Evolutionary conservation across 2,329 filamentous ascomycete genomes (phyloP), one percentile per base, ranked within the genome.

Genomic region (Phialemoniopsis sp.): DNA sequence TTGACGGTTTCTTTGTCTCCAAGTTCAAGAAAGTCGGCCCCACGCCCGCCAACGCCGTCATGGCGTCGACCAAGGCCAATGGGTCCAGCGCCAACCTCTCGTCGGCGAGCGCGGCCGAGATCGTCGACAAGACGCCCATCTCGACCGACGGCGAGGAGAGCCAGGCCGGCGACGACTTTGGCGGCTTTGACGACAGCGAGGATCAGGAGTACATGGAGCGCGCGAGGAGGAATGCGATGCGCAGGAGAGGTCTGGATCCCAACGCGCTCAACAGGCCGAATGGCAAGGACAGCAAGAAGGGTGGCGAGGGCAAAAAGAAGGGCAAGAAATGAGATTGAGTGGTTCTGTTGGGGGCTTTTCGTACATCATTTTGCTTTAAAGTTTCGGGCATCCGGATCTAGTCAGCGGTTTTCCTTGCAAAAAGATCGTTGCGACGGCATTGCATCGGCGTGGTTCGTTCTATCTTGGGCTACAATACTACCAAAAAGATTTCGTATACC

Each of bases 1-100:
- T 98, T 28, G 93, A 56, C 61, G 93, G 93, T 48, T 98, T 98
- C 81, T 98, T 89, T 60, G 93, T 98, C 45, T 88, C 89, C 56
- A 98, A 98, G 66, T 86, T 98, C 67, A 90, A 95, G 66, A 98
- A 98, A 76, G 80, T 80, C 13, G 91, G 81, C 0, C 85, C 88
- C 4, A 87, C 86, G 31, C 83, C 87, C 2, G 66, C 73, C 41
- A 15, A 76, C 39, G 71, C 75, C 3, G 67, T 75, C 14, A 43
- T 48, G 34, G 54, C 49, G 42, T 35, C 47, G 46, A 42, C 50
- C 39, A 43, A 41, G 19, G 41, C 41, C 37, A 44, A 37, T 26
- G 46, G 41, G 16, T 41, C 44, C 18, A 44, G 46, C 46, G 37
- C 43, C 26, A 34, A 42, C 13, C 34, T 36, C 8, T 50, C n/a